phyloP scores from a whole-genome alignment of 164 flowering plant genomes.

The Macadamia tetraphylla region DNA sequence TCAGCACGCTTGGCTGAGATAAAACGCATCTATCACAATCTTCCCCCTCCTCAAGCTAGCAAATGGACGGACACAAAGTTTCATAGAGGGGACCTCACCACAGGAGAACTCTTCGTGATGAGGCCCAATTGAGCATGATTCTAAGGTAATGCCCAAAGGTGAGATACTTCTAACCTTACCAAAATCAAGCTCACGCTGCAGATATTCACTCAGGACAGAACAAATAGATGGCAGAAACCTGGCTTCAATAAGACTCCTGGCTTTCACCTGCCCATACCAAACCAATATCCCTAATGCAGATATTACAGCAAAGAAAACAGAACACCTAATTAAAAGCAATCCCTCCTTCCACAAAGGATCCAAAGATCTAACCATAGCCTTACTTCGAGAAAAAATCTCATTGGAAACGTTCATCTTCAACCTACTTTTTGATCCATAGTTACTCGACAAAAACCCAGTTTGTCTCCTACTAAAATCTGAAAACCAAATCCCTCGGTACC shows the following conservation, averaged over 20 bases:
- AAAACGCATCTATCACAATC: conserved; percentile 91
- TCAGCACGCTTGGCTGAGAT: conserved; percentile 61
- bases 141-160: conserved; percentile 83
- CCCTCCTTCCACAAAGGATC: conserved; percentile 81
- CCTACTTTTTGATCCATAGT: conserved; percentile 30
- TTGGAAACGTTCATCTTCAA: conserved; percentile 42
- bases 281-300: conserved; percentile 74
- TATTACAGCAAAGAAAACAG: conserved; percentile 62
- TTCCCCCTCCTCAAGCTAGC: conserved; percentile 87
- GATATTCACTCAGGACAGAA: conserved; percentile 60
- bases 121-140: conserved; percentile 83
- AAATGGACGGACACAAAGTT: conserved; percentile 75
- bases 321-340: conserved; percentile 63
- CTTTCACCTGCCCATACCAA: conserved; percentile 73
- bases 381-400: conserved; percentile 51
- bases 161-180: conserved; percentile 75
- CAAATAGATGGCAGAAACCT: conserved; percentile 87
- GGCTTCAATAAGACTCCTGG: conserved; percentile 60
- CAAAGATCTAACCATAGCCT: conserved; percentile 49
- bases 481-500: conserved; percentile 32
- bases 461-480: conserved; percentile 52
- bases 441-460: conserved; percentile 35
- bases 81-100: conserved; percentile 73
- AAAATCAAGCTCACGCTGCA: conserved; percentile 75
- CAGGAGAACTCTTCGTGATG: conserved; percentile 82